Base-by-base conservation (phyloP, 1,139 yeast species). In the Debaryomycetaceae sp. region DNA sequence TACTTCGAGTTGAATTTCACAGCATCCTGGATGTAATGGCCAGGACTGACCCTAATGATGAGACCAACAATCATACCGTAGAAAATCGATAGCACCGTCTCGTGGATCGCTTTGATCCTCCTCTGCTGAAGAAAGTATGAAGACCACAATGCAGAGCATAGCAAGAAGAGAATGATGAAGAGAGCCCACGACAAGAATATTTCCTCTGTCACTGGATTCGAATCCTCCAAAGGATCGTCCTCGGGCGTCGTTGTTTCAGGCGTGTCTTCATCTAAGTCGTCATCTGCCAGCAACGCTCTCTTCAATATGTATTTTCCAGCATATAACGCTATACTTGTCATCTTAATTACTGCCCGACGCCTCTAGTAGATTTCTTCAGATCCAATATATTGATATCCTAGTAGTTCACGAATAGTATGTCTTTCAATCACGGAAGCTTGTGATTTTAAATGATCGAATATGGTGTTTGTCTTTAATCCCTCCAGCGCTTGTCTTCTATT, bases 181-280 rank as follows among this genome's bases (percentile, higher is more conserved):
- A 95, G 69, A 0, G 99, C 98, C 99, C 99, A 95, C 0, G 97
- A 88, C 7, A 96, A 86, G 63, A 90, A 93, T 57, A 93, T 90
- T 64, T 93, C 99, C 57, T 93, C 97, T 2, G 95, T 84, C n/a
- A 90, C 87, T 0, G 98, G 97, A 58, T 88, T 89, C n/a, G 84
- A 76, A 33, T 80, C 83, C 13, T 81, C 82, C 38, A 66, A 54
- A 22, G 64, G 83, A 41, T 80, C 84, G 44, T 79, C 87, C 46
- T 80, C 87, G 0, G 86, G 76, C 39, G 74, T 54, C 13, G 78
- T 65, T 24, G 69, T 57, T 42, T 76, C 83, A 5, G 83, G 81
- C 5, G 68, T 57, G 40, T 74, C 78, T 37, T 72, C 78, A 24
- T 69, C 69, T 57, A 42, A 36, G 22, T 65, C 67, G n/a, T 57